Evolutionary conservation across 106 monocot species (phyloP).

Genomic region (Chionographis japonica): DNA sequence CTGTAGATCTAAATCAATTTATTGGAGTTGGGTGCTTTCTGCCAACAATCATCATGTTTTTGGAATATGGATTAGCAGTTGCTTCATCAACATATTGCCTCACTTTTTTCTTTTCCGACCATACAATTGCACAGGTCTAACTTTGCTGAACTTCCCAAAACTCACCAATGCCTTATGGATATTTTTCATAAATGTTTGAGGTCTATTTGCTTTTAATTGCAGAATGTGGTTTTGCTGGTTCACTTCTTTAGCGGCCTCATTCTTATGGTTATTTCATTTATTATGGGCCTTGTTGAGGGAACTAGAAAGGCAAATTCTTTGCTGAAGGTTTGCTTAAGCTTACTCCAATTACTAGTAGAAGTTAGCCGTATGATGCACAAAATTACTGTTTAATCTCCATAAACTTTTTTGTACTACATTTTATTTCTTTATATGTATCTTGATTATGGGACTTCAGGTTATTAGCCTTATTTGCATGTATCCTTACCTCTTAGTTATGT

Average conservation of each 20-base stretch:
- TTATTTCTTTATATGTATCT: no score
- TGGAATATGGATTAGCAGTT: constrained; percentile 77
- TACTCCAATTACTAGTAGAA: not conserved
- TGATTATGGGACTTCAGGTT: no score
- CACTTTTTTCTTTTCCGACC: constrained; percentile 89
- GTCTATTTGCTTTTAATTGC: constrained; percentile 24
- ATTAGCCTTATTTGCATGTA: not conserved
- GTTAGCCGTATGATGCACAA: no score
- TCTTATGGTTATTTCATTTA: constrained; percentile 88
- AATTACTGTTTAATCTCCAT: no score
- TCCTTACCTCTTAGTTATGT: not conserved
- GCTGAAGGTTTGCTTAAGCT: constrained; percentile 49
- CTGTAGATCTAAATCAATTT: constrained; percentile 70
- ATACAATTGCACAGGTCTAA: constrained; percentile 79
- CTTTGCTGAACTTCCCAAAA: not conserved
- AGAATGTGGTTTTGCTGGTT: constrained; percentile 84
- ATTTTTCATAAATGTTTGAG: not conserved
- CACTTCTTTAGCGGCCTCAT: constrained; percentile 86
- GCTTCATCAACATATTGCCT: constrained; percentile 88
- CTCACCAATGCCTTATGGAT: not conserved
- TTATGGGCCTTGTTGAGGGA: constrained; percentile 75
- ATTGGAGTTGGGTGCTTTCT: constrained; percentile 66
- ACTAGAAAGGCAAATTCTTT: constrained; percentile 63
- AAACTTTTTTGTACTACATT: not conserved
- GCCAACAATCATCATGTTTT: constrained; percentile 63